Evolutionary conservation across 306 rosid genomes (phyloP), one percentile per base, ranked within the genome.

Genomic region (Neltuma alba): DNA sequence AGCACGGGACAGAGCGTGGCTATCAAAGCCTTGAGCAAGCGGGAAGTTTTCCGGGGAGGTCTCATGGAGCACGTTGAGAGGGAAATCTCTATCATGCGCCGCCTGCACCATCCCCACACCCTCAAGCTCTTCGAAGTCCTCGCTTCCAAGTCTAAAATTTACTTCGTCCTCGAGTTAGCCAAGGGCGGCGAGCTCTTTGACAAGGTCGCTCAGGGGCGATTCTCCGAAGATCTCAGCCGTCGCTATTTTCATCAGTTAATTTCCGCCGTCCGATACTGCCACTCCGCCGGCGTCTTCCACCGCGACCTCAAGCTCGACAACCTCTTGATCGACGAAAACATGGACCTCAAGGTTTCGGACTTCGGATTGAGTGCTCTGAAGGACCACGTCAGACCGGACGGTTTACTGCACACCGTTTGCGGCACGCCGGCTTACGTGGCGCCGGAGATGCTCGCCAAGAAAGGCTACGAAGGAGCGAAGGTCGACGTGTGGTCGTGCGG

Each of bases 401-500:
- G 91, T 0, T 50, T 91, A 15, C 87, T 93, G 57, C 96, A 89
- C 69, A 93, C 97, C 0, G 76, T 87, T 0, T 93, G 97, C 25
- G 97, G 97, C 7, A 93, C 97, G 0, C 97, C 97, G 0, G 91
- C 96, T 3, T 93, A 93, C 80, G 90, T 91, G 82, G 97, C 97
- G 3, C 97, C 97, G 0, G 97, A 93, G 82, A 74, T 93, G 41
- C 87, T 93, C 4, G 77, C 85, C 1, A 91, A 76, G 76, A 89
- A 86, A 57, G 94, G 96, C 5, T 93, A 91, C 77, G 85, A 88
- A 11, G 98, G 96, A 1, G 90, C 89, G 1, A 89, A 80, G 66
- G 87, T 83, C 20, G 98, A 93, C 18, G 68, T 89, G 0, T 93
- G 96, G 96, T 89, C 94, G 0, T 91, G 96, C 80, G 97, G 96